Evolutionary conservation across 1,139 yeast genomes (phyloP), one percentile per base, ranked within the genome.

Genomic region (Candida neerlandica): DNA sequence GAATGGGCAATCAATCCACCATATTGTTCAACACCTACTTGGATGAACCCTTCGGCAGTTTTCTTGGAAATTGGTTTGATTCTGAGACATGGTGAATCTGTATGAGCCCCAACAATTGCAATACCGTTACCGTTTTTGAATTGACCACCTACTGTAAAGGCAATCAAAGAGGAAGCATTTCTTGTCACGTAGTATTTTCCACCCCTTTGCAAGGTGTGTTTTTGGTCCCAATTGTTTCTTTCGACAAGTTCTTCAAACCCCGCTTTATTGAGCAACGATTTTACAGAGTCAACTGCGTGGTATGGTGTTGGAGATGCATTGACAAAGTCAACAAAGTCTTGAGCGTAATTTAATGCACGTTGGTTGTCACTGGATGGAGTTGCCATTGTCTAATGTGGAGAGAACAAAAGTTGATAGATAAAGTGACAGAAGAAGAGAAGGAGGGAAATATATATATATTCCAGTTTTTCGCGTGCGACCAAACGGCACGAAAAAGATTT

Each of bases 1-100:
- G 88, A 70, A 70, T 86, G 90, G 81, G 97, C 96, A 50, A 92
- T 84, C 46, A 97, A 92, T 29, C 99, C 99, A 45, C 99, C 99
- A 61, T 94, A 94, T 46, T 86, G 83, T 66, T 94, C 99, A 5
- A 94, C 96, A 37, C 97, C 98, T 19, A 94, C 84, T 66, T 92
- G 97, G 54, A 84, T 79, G 60, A 85, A 94, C 0, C 96, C 96
- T 59, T 88, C 92, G 12, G 78, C 72, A 7, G 75, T 69, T 61
- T 83, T 83, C 60, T 85, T 83, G 27, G 96, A 89, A 41, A 87
- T 76, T n/a, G 99, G 99, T 70, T 94, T 94, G 59, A 94, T 83
- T 60, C 96, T 77, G 56, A 92, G 76, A 46, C 90, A 85, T n/a
- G 99, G 99, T 9, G 96, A 88, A 65, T 94, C 99, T 0, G 97